phyloP scores from a whole-genome alignment of 169 alveolate species.

The Cryptosporidium sp. region DNA sequence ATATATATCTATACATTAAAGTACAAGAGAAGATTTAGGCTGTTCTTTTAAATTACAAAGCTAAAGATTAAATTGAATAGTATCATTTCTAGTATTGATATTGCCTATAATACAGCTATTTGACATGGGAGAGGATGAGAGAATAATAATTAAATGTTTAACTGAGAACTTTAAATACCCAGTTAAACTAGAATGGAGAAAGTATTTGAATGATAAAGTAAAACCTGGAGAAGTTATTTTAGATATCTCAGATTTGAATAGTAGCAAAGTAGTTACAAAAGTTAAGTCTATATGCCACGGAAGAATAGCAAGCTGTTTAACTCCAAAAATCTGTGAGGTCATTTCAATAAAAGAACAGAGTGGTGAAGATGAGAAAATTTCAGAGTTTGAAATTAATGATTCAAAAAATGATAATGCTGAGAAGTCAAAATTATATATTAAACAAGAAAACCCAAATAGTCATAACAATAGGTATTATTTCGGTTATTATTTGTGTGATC shows the following conservation, averaged over 20 bases:
- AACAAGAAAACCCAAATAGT: neutral
- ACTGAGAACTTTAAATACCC: neutral
- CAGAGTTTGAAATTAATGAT: neutral
- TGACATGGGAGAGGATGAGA: slow-evolving; percentile 31
- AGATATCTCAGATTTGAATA: neutral
- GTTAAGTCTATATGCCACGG: slow-evolving; percentile 57
- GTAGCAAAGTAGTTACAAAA: neutral
- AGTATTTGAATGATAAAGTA: slow-evolving; percentile 18
- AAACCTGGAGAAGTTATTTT: slow-evolving; percentile 53
- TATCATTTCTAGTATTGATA: neutral
- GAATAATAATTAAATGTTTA: neutral
- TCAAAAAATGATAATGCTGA: neutral
- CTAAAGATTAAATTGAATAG: neutral
- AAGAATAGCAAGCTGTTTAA: slow-evolving; percentile 12
- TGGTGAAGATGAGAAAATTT: neutral
- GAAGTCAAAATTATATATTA: neutral
- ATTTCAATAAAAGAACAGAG: neutral
- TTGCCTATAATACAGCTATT: neutral
- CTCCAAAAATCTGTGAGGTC: slow-evolving; percentile 41
- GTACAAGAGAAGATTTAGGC: neutral
- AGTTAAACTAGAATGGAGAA: slow-evolving; percentile 39
- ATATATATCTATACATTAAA: too few species aligned
- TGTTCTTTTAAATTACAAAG: neutral
- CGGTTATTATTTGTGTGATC: slow-evolving; percentile 50
- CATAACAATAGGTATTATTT: neutral